Conservation (phyloP, 2,329 filamentous ascomycete genomes). For the Monosporascus sp. region DNA sequence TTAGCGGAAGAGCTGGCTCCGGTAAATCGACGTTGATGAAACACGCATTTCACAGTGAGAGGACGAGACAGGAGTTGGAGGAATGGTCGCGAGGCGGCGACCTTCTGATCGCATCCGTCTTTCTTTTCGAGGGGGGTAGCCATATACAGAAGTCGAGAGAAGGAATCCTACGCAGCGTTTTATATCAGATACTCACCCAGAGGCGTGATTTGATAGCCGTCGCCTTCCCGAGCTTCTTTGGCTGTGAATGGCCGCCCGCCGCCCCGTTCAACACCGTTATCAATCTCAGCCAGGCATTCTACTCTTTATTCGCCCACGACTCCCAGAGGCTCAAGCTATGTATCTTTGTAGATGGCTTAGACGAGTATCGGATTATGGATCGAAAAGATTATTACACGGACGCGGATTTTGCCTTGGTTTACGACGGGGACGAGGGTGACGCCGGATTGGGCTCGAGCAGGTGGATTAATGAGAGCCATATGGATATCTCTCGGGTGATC, state of each 20-base stretch:
- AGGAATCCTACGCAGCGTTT: slow-evolving; percentile 31
- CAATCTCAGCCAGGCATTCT: slow-evolving; percentile 25
- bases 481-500: slow-evolving; percentile 21
- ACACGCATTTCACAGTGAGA: slow-evolving; percentile 26
- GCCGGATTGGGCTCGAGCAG: slow-evolving; percentile 25
- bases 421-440: slow-evolving; percentile 22
- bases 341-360: slow-evolving; percentile 24
- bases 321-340: slow-evolving; percentile 20
- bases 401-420: slow-evolving; percentile 20
- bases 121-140: slow-evolving; percentile 35
- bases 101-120: slow-evolving; percentile 30
- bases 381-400: slow-evolving; percentile 26
- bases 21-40: slow-evolving; percentile 45
- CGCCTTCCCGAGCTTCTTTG: slow-evolving; percentile 25
- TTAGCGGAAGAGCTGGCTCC: slow-evolving; percentile 39
- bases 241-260: slow-evolving; percentile 23
- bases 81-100: slow-evolving; percentile 27
- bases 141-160: slow-evolving; percentile 33
- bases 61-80: slow-evolving; percentile 20
- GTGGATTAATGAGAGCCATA: slow-evolving; percentile 24
- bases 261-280: slow-evolving; percentile 22
- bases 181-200: slow-evolving; percentile 29
- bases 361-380: slow-evolving; percentile 27
- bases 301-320: slow-evolving; percentile 24
- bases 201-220: slow-evolving; percentile 25